Percentiles rank a stretch among this genome's conserved stretches.
Conservation (phyloP, 2,329 filamentous ascomycete genomes). For the Calonectria hongkongensis region DNA sequence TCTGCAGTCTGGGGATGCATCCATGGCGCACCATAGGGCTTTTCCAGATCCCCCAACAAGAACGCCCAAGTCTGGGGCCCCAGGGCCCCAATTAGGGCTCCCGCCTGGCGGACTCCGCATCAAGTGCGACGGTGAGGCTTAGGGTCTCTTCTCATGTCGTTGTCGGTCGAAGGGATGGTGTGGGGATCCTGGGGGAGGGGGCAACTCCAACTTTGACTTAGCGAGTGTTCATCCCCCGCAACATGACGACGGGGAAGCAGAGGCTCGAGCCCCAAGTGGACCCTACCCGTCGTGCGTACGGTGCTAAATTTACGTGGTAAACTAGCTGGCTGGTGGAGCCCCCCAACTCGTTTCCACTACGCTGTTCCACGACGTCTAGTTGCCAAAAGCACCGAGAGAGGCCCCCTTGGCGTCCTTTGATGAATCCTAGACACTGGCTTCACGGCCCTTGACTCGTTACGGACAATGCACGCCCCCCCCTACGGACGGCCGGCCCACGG, state of each 20-base stretch:
- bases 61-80: slow-evolving; percentile 32
- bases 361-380: slow-evolving; percentile 19
- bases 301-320: background rate
- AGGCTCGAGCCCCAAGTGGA: slow-evolving; percentile 41
- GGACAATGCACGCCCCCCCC: slow-evolving; percentile 40
- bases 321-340: background rate
- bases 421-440: slow-evolving; percentile 45
- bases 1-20: slow-evolving; percentile 29
- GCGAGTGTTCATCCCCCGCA: slow-evolving; percentile 51
- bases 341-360: slow-evolving; percentile 30
- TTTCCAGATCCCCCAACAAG: slow-evolving; percentile 37
- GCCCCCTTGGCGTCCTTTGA: slow-evolving; percentile 33
- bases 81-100: slow-evolving; percentile 38
- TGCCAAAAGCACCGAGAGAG: slow-evolving; percentile 23
- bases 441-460: slow-evolving; percentile 45
- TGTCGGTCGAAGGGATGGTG: slow-evolving; percentile 54
- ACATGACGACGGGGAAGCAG: slow-evolving; percentile 45
- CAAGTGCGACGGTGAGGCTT: slow-evolving; percentile 45
- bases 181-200: slow-evolving; percentile 50
- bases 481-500: slow-evolving; percentile 49
- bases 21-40: background rate
- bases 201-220: slow-evolving; percentile 47
- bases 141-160: slow-evolving; percentile 16
- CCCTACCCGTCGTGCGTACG: slow-evolving; percentile 21
- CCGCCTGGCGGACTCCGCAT: slow-evolving; percentile 39